These are phyloP conservation scores for Hypsizygus marmoreus DNA, from an alignment of 768 basidiomycete species.

Conservation along the genomic window DNA sequence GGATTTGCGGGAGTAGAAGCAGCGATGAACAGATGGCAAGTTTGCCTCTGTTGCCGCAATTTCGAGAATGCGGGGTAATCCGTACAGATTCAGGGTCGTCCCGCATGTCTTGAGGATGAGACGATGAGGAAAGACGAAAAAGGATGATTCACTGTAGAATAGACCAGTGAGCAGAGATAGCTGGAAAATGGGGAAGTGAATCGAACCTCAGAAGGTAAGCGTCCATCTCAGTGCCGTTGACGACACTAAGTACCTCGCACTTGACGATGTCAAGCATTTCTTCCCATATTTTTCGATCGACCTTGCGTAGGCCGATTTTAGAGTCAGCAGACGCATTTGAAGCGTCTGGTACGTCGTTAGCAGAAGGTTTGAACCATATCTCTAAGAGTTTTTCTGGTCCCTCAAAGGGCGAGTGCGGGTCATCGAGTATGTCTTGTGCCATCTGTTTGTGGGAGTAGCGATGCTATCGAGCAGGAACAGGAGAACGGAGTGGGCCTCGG, in stretches of 20 bases:
- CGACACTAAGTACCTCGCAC: constrained; percentile 91
- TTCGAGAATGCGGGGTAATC: constrained; percentile 91
- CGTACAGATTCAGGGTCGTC: constrained; percentile 95
- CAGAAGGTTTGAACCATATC: constrained; percentile 92
- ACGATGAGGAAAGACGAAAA: constrained; percentile 93
- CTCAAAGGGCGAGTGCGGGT: constrained; percentile 68
- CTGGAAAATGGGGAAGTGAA: constrained; percentile 8
- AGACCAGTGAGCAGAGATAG: constrained; percentile 14
- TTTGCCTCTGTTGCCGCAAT: constrained; percentile 77
- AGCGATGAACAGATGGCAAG: constrained; percentile 75
- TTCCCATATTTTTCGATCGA: constrained; percentile 84
- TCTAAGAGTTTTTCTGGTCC: constrained; percentile 96
- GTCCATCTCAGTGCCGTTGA: constrained; percentile 88
- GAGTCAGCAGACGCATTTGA: constrained; percentile 32
- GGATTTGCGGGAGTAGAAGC: constrained; percentile 97
- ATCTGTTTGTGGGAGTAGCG: constrained; percentile 27
- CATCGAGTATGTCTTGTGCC: constrained; percentile 33
- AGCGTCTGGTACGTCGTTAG: constrained; percentile 56
- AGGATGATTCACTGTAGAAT: constrained; percentile 92
- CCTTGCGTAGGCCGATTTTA: constrained; percentile 73
- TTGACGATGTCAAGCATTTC: constrained; percentile 96
- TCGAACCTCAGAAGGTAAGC: constrained; percentile 94
- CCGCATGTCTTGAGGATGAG: constrained; percentile 99
- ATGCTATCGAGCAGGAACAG: constrained; percentile 54
- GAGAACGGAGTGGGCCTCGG: constrained; percentile 30